A percentile compares a stretch with the other conserved stretches of the same genome.
Evolutionary conservation across 129 eudicot species (phyloP).

Genomic region (Chrysanthemum makinoi): DNA sequence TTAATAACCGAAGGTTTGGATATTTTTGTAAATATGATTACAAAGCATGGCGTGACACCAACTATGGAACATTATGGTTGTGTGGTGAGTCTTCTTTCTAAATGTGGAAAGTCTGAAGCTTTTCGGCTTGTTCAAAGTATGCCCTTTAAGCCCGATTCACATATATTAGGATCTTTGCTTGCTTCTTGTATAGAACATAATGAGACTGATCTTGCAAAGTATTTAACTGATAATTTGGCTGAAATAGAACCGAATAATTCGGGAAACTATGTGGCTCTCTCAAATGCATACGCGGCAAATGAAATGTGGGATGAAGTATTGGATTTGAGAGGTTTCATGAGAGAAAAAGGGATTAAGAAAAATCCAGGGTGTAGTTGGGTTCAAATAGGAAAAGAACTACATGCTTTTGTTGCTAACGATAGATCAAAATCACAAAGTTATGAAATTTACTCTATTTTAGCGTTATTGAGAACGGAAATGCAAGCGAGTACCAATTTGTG

Average conservation of each 20-base stretch:
- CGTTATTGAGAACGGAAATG: conserved; percentile 45
- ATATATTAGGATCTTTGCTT: conserved; percentile 47
- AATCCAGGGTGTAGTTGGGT: conserved; percentile 73
- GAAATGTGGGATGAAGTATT: conserved; percentile 57
- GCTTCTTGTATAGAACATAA: conserved; percentile 48
- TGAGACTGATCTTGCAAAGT: conserved; percentile 42
- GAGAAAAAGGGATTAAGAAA: conserved; percentile 46
- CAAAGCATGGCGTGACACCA: conserved; percentile 25
- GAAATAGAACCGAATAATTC: conserved; percentile 44
- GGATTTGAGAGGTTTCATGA: conserved; percentile 46
- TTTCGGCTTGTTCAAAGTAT: conserved; percentile 35
- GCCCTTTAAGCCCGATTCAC: conserved; percentile 52
- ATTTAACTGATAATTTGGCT: conserved; percentile 31
- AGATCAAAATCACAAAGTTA: conserved; percentile 40
- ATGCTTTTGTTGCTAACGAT: conserved; percentile 63
- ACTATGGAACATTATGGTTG: conserved; percentile 58
- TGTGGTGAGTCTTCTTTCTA: conserved; percentile 59
- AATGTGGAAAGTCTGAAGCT: conserved; percentile 47
- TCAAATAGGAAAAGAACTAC: conserved; percentile 48
- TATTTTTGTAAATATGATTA: conserved; percentile 42
- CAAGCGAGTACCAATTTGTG: conserved; percentile 21
- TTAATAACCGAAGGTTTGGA: conserved; percentile 47
- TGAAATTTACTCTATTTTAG: conserved; percentile 38
- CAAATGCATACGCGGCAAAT: conserved; percentile 46
- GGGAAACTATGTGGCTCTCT: conserved; percentile 52